phyloP scores from a whole-genome alignment of 2,329 filamentous ascomycete species.

The Pochonia chlamydosporia region DNA sequence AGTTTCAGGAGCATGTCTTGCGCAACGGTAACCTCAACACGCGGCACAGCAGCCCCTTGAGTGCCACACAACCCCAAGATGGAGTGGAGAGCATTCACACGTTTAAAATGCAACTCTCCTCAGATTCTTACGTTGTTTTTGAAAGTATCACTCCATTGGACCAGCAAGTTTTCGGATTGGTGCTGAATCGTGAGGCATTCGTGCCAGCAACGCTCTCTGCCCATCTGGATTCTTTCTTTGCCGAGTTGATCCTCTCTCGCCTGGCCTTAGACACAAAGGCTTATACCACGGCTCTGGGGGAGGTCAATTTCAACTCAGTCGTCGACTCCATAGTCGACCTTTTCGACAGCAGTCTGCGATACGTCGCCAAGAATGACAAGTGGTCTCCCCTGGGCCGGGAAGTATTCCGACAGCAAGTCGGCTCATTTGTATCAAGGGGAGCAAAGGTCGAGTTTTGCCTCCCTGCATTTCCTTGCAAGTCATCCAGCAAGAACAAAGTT shows the following conservation, averaged over 20 bases:
- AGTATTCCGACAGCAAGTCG: constrained; percentile 16
- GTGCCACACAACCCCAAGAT: neutral
- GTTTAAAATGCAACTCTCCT: neutral
- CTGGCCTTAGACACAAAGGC: neutral
- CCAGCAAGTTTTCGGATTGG: constrained; percentile 5
- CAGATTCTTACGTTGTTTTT: neutral
- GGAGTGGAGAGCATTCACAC: neutral
- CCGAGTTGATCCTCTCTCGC: constrained; percentile 3
- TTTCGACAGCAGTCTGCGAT: constrained; percentile 19
- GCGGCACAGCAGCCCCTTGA: neutral
- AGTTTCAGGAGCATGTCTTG: constrained; percentile 5
- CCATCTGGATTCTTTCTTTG: constrained; percentile 8
- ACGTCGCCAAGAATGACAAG: constrained; percentile 15
- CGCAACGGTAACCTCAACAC: constrained; percentile 5
- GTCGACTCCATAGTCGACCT: constrained; percentile 13
- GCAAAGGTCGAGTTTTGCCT: constrained; percentile 22
- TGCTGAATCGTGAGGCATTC: constrained; percentile 2
- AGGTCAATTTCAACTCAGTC: neutral
- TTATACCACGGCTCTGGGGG: neutral
- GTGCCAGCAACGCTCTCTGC: neutral
- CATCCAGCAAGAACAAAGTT: constrained; percentile 29
- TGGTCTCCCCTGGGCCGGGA: constrained; percentile 16
- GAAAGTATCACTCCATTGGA: neutral
- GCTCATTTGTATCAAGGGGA: constrained; percentile 17
- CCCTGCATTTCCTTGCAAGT: constrained; percentile 35